phyloP scores from a whole-genome alignment of 805 yeast species.

The Diddensiella transvaalensis region DNA sequence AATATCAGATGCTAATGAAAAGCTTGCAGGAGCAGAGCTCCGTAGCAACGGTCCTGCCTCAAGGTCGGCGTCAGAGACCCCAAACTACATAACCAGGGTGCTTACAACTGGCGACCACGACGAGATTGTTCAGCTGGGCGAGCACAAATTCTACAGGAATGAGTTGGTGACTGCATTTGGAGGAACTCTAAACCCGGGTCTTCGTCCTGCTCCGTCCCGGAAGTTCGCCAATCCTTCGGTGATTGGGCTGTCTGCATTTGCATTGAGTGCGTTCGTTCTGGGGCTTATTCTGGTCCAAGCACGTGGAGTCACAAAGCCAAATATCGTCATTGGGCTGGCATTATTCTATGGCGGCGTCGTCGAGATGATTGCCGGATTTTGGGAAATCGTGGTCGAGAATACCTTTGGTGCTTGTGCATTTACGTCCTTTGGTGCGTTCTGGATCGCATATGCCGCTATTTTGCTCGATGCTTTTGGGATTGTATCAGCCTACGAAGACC shows the following conservation, averaged over 20 bases:
- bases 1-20: too few relatives aligned
- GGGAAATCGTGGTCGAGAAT: conserved; percentile 61
- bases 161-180: conserved; percentile 65
- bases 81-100: conserved; percentile 7
- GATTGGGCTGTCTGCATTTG: conserved; percentile 56
- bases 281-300: conserved; percentile 52
- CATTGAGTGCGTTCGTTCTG: conserved; percentile 58
- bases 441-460: conserved; percentile 62
- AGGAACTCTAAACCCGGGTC: conserved; percentile 47
- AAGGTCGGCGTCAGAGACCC: background rate
- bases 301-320: conserved; percentile 51
- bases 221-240: conserved; percentile 64
- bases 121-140: conserved; percentile 38
- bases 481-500: conserved; percentile 40
- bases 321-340: conserved; percentile 58
- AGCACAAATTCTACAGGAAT: conserved; percentile 42
- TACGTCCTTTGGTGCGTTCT: conserved; percentile 51
- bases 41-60: too few relatives aligned
- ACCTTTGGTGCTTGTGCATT: conserved; percentile 58
- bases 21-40: too few relatives aligned
- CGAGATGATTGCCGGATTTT: conserved; percentile 62
- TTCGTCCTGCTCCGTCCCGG: conserved; percentile 45
- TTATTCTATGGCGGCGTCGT: conserved; percentile 62
- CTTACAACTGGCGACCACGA: conserved; percentile 24
- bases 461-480: conserved; percentile 50